Evolutionary conservation across 2,329 filamentous ascomycete species (phyloP).

Genomic region (Calonectria hawksworthii): DNA sequence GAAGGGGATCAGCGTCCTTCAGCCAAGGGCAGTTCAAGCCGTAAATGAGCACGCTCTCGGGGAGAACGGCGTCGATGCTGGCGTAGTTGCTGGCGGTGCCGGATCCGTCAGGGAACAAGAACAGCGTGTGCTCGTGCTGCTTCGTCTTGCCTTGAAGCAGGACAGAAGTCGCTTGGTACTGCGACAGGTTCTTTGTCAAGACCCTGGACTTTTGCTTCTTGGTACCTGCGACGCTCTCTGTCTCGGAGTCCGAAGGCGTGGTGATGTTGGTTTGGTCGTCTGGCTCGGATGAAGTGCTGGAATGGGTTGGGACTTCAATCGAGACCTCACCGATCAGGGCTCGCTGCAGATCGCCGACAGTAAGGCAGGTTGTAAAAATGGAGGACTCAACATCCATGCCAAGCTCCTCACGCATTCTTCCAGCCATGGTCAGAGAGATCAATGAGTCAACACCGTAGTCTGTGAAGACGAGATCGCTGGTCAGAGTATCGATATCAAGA

Average conservation of each 20-base stretch:
- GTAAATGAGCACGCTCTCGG: not conserved
- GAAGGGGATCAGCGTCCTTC: not conserved
- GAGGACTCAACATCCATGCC: slow-evolving; percentile 4
- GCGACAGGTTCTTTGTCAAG: not conserved
- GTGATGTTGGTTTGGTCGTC: not conserved
- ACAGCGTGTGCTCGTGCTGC: not conserved
- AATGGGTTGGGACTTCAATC: not conserved
- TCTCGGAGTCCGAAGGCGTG: not conserved
- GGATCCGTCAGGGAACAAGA: slow-evolving; percentile 21
- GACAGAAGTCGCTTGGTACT: not conserved
- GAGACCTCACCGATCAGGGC: not conserved
- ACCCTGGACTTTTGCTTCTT: not conserved
- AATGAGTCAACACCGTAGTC: slow-evolving; percentile 15
- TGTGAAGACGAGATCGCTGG: not conserved
- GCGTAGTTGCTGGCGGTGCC: slow-evolving; percentile 20
- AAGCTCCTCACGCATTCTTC: not conserved
- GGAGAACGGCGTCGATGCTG: not conserved
- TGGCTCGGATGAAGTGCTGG: slow-evolving; percentile 3
- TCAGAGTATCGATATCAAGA: not conserved
- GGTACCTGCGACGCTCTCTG: not conserved
- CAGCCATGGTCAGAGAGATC: slow-evolving; percentile 7
- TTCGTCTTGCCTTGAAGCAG: slow-evolving; percentile 14
- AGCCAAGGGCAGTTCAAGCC: slow-evolving; percentile 2
- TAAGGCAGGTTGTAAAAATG: slow-evolving; percentile 65
- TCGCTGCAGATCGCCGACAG: slow-evolving; percentile 66